Percentiles rank a stretch among this genome's conserved stretches.
Evolutionary conservation across 768 basidiomycete species (phyloP).

Genomic region (Tricholoma terreum): DNA sequence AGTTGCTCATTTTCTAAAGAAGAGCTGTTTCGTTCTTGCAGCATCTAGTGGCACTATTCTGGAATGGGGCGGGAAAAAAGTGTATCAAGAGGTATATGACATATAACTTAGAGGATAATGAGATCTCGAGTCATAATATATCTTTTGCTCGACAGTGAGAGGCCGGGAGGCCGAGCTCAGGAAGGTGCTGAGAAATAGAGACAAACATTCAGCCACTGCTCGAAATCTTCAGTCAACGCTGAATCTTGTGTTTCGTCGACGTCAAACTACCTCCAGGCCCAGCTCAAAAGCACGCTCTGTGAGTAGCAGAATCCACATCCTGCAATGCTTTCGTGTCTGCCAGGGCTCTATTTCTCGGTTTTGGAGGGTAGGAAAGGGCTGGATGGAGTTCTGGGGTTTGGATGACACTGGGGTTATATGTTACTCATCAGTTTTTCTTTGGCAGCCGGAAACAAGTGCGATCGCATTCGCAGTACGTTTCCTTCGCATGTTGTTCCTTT

Average conservation of each 20-base stretch:
- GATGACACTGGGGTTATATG: slow-evolving; percentile 35
- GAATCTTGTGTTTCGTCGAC: slow-evolving; percentile 29
- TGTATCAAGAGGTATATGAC: too few relatives aligned
- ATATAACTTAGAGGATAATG: too few relatives aligned
- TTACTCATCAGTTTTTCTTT: slow-evolving; percentile 14
- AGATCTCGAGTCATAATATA: too few relatives aligned
- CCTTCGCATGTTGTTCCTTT: neutral
- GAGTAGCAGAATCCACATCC: slow-evolving; percentile 29
- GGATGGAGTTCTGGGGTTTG: slow-evolving; percentile 34
- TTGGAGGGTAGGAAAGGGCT: slow-evolving; percentile 30
- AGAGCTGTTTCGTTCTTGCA: too few relatives aligned
- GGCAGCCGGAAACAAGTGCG: slow-evolving; percentile 40
- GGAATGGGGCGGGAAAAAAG: too few relatives aligned
- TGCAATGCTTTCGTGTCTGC: slow-evolving; percentile 15
- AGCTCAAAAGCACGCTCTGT: slow-evolving; percentile 38
- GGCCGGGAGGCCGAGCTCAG: too few relatives aligned
- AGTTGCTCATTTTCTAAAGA: too few relatives aligned
- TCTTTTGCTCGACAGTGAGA: too few relatives aligned
- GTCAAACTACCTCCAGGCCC: slow-evolving; percentile 36
- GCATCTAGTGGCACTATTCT: too few relatives aligned
- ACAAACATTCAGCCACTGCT: slow-evolving; percentile 17
- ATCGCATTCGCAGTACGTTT: slow-evolving; percentile 37
- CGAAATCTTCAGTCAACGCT: slow-evolving; percentile 15
- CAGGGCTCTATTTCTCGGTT: slow-evolving; percentile 20
- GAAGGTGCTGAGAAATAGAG: neutral